Evolutionary conservation across 2,329 filamentous ascomycete genomes (phyloP).

Genomic region (Colletotrichum theobromicola): DNA sequence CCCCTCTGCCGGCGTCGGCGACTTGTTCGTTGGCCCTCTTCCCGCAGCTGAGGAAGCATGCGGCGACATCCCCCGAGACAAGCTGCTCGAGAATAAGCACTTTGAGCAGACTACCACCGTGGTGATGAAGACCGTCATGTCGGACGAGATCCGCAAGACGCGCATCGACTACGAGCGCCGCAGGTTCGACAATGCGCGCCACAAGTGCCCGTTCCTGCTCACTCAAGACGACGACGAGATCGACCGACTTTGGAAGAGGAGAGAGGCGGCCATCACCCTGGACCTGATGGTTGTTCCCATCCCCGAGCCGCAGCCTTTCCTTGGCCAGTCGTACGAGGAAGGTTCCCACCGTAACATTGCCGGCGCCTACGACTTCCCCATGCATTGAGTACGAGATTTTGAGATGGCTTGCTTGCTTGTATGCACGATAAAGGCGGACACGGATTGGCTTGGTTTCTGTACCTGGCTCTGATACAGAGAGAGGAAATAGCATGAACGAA

Average conservation of each 20-base stretch:
- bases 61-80: background rate
- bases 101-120: background rate
- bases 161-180: background rate
- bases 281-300: conserved; percentile 15
- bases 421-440: background rate
- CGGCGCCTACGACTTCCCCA: background rate
- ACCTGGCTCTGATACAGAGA: background rate
- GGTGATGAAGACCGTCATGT: background rate
- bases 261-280: conserved; percentile 14
- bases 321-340: background rate
- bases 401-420: background rate
- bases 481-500: background rate
- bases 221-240: background rate
- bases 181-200: background rate
- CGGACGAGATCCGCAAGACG: background rate
- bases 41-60: background rate
- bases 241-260: conserved; percentile 1
- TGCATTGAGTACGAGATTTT: background rate
- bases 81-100: background rate
- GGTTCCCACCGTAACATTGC: background rate
- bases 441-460: background rate
- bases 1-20: background rate
- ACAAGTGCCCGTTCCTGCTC: background rate
- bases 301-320: background rate
- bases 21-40: background rate